These are phyloP conservation scores for Rhododendron vialii DNA, from an alignment of 148 eudicot species.

Conservation along the genomic window DNA sequence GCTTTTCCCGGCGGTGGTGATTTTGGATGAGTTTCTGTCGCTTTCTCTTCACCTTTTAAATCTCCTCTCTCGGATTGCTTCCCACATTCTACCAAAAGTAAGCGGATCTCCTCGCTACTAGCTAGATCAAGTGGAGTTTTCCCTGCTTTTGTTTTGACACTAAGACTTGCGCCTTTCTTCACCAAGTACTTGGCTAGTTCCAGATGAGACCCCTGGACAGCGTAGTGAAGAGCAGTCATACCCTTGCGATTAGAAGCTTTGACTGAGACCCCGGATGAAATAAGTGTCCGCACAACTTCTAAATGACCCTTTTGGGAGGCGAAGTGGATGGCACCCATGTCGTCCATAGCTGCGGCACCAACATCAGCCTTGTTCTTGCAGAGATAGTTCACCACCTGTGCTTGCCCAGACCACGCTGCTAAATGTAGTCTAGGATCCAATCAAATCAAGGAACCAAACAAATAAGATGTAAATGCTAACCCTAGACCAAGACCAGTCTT, in stretches of 20 bases:
- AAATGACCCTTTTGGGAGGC: slow-evolving; percentile 94
- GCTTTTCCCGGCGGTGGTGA: slow-evolving; percentile 12
- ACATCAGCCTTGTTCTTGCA: slow-evolving; percentile 90
- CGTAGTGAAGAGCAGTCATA: slow-evolving; percentile 87
- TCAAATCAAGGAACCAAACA: slow-evolving; percentile 40
- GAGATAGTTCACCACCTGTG: slow-evolving; percentile 59
- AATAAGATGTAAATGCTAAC: not conserved
- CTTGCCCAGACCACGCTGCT: slow-evolving; percentile 97
- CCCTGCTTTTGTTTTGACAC: slow-evolving; percentile 75
- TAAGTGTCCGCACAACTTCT: slow-evolving; percentile 63
- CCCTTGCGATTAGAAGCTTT: slow-evolving; percentile 83
- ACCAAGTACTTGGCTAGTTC: slow-evolving; percentile 80
- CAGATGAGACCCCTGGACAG: slow-evolving; percentile 79
- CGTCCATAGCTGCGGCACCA: slow-evolving; percentile 96
- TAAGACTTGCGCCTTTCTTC: slow-evolving; percentile 63
- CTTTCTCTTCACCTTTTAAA: slow-evolving; percentile 24
- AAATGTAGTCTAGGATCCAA: slow-evolving; percentile 66
- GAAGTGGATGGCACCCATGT: slow-evolving; percentile 94
- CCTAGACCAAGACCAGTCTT: not conserved
- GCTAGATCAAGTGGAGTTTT: slow-evolving; percentile 79
- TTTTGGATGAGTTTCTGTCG: slow-evolving; percentile 20
- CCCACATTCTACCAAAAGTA: slow-evolving; percentile 44
- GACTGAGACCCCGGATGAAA: slow-evolving; percentile 62
- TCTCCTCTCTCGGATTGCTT: slow-evolving; percentile 25
- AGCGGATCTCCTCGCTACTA: slow-evolving; percentile 61